Base-by-base conservation (phyloP, 768 basidiomycete species). In the Leccinellum luteum region DNA sequence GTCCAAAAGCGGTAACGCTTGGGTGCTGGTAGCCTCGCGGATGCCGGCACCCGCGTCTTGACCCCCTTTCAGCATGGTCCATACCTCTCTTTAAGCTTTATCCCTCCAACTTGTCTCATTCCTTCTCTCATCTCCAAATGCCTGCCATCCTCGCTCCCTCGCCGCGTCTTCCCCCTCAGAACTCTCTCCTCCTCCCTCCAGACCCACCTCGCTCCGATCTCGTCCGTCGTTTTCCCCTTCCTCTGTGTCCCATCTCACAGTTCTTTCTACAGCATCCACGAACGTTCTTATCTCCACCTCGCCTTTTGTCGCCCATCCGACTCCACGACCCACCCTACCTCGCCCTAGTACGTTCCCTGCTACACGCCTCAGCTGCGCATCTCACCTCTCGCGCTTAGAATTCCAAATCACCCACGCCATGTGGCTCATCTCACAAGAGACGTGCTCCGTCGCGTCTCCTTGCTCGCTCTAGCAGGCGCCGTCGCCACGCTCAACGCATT, bases 141-240 rank as follows among this genome's bases (percentile, higher is more conserved):
- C 73, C 75, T 60, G 64, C 76, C 69, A 78, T 82, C 70, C 58
- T 77, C 65, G 73, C 77, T 15, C 76, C 78, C 23, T 66, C 71
- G 9, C 75, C 77, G 13, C 74, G 74, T 64, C 60, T 61, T 54
- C 71, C 73, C 27, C 59, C 66, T 15, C 67, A 65, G 30, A 56
- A 49, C 47, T 35, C 60, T 13, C 53, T 25, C 32, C 52, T 64
- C 47, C 44, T 68, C 48, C 2, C 52, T 1, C 64, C 59, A 5
- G 57, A 56, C 51, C 19, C 48, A 1, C 31, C 8, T 5, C 12
- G 25, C 34, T 6, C 21, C 28, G 35, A 21, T 17, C 27, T 21
- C n/a, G 66, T 62, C 50, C 35, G 56, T 60, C 47, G 3, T 19
- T 25, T 48, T 14, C 35, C 60, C 54, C 23, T 49, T 61, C 13